Base-by-base conservation (phyloP, 2,329 filamentous ascomycete species). In the Ceratocystis albifundus region DNA sequence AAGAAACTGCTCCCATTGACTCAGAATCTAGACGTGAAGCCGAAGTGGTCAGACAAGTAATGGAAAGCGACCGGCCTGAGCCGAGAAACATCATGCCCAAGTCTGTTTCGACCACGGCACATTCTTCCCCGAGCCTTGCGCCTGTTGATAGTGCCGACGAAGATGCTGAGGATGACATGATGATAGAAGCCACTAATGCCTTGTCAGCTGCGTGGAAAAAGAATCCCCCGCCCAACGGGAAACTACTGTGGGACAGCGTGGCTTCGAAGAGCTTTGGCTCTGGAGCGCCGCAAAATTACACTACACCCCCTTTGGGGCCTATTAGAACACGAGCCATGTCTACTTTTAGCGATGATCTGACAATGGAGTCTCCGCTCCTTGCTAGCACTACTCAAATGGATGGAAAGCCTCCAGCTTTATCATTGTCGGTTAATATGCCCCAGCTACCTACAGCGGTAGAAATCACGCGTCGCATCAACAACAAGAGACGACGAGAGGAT, bases 41-140 rank as follows among this genome's bases (percentile, higher is more conserved):
- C 46, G 93, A 97, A 75, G 94, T 97, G 4, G 90, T 99, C 69
- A 89, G 90, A 63, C 94, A 96, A 75, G 92, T 97, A 32, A 88
- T 91, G 53, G 94, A 97, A 74, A 93, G 88, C 71, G 92, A 96
- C 72, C 82, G 84, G 85, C 62, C 76, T 85, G 15, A 82, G 84
- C 66, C 77, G 74, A 67, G 74, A 74, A 71, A 72, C 77, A 65
- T 69, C 74, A 61, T 70, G 76, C 66, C 67, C 71, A 70, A 74
- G 76, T 10, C 73, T 15, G 78, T 82, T 71, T 70, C 76, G 0
- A 78, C 77, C 25, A 87, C 85, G 2, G 80, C 84, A 1, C 80
- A 87, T 45, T 88, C 88, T 0, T 91, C 88, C 6, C 89, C 89
- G 0, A 85, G 77, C 61, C 74, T 90, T 46, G 83, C 82, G n/a